Evolutionary conservation across 2,329 filamentous ascomycete genomes (phyloP).

Genomic region (Verruconis gallopava): DNA sequence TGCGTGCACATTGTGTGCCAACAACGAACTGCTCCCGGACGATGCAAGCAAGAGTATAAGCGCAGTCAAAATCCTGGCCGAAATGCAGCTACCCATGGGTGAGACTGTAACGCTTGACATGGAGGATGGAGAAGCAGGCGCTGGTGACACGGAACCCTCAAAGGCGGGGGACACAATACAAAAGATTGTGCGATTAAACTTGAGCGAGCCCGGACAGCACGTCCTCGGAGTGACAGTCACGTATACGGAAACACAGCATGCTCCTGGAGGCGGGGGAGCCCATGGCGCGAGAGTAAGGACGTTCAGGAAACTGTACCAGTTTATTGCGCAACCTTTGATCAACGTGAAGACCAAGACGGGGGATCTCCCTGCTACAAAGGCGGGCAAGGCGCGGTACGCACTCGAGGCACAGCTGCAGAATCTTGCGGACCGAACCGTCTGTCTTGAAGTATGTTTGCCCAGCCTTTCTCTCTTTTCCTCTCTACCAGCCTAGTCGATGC

Average conservation of each 20-base stretch:
- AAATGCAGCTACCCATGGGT: conserved; percentile 85
- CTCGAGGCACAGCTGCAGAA: conserved; percentile 95
- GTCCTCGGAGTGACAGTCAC: conserved; percentile 86
- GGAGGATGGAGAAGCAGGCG: conserved; percentile 29
- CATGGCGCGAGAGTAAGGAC: conserved; percentile 49
- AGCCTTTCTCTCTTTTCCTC: no score
- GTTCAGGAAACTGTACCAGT: conserved; percentile 93
- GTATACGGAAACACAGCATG: conserved; percentile 65
- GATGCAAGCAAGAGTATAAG: conserved; percentile 42
- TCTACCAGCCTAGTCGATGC: no score
- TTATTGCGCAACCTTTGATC: conserved; percentile 79
- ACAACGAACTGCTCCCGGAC: conserved; percentile 55
- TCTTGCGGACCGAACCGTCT: conserved; percentile 69
- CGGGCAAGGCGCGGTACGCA: conserved; percentile 45
- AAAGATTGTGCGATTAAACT: conserved; percentile 68
- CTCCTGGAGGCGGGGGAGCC: conserved; percentile 20
- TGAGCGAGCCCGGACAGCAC: conserved; percentile 90
- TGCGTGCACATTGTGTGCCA: conserved; percentile 88
- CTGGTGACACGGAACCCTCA: conserved; percentile 21
- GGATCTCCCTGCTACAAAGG: conserved; percentile 37
- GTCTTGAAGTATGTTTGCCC: conserved; percentile 48
- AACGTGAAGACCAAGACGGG: conserved; percentile 85
- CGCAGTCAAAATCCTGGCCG: conserved; percentile 71
- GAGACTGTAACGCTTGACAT: conserved; percentile 46
- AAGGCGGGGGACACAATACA: conserved; percentile 58